Conservation (phyloP, 345 rosid genomes). For the Microthlaspi erraticum region DNA sequence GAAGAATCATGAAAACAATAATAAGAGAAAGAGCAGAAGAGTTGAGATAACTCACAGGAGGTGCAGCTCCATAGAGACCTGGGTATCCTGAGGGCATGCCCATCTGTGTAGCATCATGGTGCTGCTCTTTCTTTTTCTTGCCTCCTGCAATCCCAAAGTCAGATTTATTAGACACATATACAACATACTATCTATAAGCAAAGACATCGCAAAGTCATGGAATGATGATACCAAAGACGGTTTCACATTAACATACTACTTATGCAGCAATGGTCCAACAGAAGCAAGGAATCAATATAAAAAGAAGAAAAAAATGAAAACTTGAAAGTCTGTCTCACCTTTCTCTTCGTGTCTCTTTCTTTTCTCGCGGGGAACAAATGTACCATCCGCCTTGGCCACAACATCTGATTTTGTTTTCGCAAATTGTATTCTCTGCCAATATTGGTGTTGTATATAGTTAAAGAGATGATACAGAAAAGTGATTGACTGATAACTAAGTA, state of each 20-base stretch:
- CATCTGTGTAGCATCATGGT: constrained; percentile 68
- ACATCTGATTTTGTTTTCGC: constrained; percentile 95
- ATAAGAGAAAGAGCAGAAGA: background rate
- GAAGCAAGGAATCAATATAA: background rate
- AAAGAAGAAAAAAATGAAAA: no score
- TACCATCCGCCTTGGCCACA: constrained; percentile 95
- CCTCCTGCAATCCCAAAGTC: constrained; percentile 50
- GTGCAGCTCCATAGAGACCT: constrained; percentile 75
- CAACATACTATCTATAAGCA: constrained; percentile 2
- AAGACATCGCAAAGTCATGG: constrained; percentile 6
- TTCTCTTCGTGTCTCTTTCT: constrained; percentile 93
- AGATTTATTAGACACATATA: background rate
- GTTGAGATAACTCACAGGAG: constrained; percentile 68
- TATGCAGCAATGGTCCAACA: background rate
- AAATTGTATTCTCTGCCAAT: constrained; percentile 81
- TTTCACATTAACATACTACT: background rate
- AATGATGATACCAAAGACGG: constrained; percentile 6
- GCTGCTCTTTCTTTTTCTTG: constrained; percentile 86
- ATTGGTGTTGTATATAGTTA: background rate
- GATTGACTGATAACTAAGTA: background rate
- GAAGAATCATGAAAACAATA: background rate
- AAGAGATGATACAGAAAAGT: background rate
- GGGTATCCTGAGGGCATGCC: constrained; percentile 67
- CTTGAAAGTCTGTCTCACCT: constrained; percentile 49
- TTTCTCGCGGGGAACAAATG: constrained; percentile 96